Conservation (phyloP, 2,329 filamentous ascomycete genomes). For the Aspergillus fructus region DNA sequence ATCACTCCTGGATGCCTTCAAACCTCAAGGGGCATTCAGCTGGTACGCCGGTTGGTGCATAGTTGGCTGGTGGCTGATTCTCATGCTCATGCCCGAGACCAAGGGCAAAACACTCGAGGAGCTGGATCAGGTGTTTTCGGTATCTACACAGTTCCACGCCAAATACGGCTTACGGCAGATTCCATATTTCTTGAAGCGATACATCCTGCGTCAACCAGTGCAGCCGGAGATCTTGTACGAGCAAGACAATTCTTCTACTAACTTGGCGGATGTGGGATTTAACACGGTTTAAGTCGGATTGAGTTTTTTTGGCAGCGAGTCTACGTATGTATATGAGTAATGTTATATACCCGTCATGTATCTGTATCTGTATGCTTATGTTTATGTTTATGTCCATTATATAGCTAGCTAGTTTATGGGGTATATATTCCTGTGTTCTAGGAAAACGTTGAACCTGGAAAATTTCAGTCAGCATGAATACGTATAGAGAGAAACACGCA, state of each 20-base stretch:
- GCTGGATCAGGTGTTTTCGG: conserved; percentile 55
- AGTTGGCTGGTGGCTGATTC: conserved; percentile 47
- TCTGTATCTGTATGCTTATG: background rate
- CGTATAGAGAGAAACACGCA: background rate
- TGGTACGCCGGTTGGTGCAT: conserved; percentile 49
- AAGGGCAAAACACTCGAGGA: conserved; percentile 47
- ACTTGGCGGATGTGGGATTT: conserved; percentile 24
- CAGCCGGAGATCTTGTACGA: conserved; percentile 37
- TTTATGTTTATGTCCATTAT: background rate
- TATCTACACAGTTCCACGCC: conserved; percentile 48
- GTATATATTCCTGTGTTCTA: background rate
- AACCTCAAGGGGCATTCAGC: conserved; percentile 52
- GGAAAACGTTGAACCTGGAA: background rate
- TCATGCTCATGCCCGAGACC: conserved; percentile 43
- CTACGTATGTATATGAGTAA: background rate
- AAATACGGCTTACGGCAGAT: conserved; percentile 40
- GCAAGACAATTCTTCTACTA: conserved; percentile 25
- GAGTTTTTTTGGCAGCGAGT: background rate
- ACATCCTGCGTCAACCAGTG: conserved; percentile 42
- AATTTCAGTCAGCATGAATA: background rate
- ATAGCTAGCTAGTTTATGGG: background rate
- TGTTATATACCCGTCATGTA: conserved; percentile 7
- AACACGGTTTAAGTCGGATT: conserved; percentile 15
- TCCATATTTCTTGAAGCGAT: conserved; percentile 36
- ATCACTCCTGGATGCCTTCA: conserved; percentile 48